Percentiles rank a stretch among this genome's conserved stretches.
phyloP scores from a whole-genome alignment of 2,329 filamentous ascomycete species.

The Zopfia rhizophila region DNA sequence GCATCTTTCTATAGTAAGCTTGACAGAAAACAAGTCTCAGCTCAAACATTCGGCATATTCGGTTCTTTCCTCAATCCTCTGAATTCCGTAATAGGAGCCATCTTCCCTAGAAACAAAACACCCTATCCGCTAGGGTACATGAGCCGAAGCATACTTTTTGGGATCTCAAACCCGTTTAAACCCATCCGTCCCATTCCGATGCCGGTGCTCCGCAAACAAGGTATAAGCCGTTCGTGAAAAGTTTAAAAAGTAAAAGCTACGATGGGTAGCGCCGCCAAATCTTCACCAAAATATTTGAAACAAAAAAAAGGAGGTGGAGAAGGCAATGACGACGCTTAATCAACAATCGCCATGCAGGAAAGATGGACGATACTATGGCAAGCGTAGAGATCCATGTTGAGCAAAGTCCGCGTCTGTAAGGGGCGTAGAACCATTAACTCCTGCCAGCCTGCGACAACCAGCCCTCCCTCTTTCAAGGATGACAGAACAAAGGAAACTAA shows the following conservation, averaged over 20 bases:
- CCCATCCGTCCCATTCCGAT: neutral
- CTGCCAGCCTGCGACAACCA: too few relatives aligned
- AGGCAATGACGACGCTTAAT: too few relatives aligned
- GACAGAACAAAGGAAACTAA: constrained; percentile 12
- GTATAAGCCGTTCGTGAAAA: neutral
- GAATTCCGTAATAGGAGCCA: too few relatives aligned
- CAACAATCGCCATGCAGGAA: too few relatives aligned
- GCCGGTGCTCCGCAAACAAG: constrained; percentile 2
- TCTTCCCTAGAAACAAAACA: constrained; percentile 6
- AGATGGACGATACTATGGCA: too few relatives aligned
- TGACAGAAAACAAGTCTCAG: too few relatives aligned
- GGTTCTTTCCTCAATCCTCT: too few relatives aligned
- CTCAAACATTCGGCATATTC: too few relatives aligned
- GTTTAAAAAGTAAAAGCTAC: constrained; percentile 1
- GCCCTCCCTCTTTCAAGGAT: constrained; percentile 14
- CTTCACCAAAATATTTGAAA: neutral
- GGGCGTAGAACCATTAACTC: constrained; percentile 4
- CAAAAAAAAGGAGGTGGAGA: neutral
- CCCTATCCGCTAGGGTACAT: constrained; percentile 20
- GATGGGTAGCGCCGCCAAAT: constrained; percentile 4
- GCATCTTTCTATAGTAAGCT: too few relatives aligned
- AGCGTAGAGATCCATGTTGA: too few relatives aligned
- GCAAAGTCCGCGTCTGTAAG: too few relatives aligned
- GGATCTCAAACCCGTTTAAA: neutral
- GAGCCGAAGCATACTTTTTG: constrained; percentile 24